Base-by-base conservation (phyloP, 768 basidiomycete species). In the Strobilomyces confusus region DNA sequence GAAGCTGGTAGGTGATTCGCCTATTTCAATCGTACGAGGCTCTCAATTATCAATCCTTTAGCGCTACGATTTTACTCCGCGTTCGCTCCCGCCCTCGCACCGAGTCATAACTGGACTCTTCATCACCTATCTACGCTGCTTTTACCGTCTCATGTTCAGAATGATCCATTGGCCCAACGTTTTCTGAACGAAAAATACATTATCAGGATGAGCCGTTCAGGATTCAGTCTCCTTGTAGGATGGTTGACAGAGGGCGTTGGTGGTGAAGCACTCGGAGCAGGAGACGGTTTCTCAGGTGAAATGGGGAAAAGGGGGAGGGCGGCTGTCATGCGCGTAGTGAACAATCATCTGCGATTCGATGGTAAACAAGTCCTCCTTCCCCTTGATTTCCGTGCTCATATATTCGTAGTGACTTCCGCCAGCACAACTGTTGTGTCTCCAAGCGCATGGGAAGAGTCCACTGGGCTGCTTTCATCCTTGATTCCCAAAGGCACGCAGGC, bases 161-260 rank as follows among this genome's bases (percentile, higher is more conserved):
- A 83, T 49, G 91, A 92, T 62, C 83, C 91, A 47, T 67, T 86
- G 9, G 93, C 92, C 0, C 87, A 89, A 65, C 81, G 90, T 9
- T 94, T 95, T 63, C 79, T 91, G 51, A 84, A 84, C 45, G 92
- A 97, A 69, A 93, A 94, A 69, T 99, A 98, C 70, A 81, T 83
- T 32, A 79, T 98, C 48, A 81, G 83, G 38, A 90, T 98, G 83
- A 91, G 89, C 50, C 82, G 91, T 25, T 94, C 94, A 34, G 91
- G 94, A 8, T 95, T 97, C 66, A 82, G 88, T 41, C 81, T 99
- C 26, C 77, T 99, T 9, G 79, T 98, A 3, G 95, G 95, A 29
- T 99, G 97, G 97, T 73, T 98, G 52, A 97, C 92, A 22, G 95
- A 98, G 67, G 94, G 93, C 15, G 77, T 87, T 50, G 84, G 94